phyloP scores from a whole-genome alignment of 441 rosid species.

The Aquilaria agallochum region DNA sequence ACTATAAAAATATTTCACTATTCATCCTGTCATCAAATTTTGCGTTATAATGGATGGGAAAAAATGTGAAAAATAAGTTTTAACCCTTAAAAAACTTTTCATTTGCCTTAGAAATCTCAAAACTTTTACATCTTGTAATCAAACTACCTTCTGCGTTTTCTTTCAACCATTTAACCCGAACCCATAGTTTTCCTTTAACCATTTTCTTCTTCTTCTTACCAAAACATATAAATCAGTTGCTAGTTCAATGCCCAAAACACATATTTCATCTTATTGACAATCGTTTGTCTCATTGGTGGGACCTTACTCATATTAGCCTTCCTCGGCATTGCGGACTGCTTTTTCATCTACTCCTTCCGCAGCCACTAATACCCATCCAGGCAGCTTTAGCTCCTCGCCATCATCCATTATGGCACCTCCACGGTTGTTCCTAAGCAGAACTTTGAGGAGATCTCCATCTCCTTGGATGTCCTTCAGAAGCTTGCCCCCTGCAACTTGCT shows the following conservation, averaged over 20 bases:
- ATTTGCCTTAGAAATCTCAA: no score
- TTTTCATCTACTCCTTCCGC: constrained; percentile 2
- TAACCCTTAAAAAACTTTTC: no score
- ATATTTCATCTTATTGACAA: constrained; percentile 26
- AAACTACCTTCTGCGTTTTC: no score
- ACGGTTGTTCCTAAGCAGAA: constrained; percentile 62
- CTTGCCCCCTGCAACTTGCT: constrained; percentile 74
- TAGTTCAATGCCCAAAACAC: constrained; percentile 24
- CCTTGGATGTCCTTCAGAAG: constrained; percentile 57
- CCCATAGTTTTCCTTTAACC: no score
- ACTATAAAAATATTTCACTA: no score
- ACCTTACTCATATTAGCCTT: constrained; percentile 1
- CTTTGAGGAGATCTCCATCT: constrained; percentile 48
- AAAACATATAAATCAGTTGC: no score
- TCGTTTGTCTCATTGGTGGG: constrained; percentile 22
- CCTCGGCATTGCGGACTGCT: background rate
- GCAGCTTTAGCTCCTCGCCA: constrained; percentile 67
- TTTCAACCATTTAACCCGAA: no score
- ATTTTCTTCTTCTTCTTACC: no score
- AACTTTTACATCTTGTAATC: no score
- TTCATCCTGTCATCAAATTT: no score
- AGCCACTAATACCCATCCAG: constrained; percentile 32
- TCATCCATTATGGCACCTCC: constrained; percentile 88
- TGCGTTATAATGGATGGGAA: no score
- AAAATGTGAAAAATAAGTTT: no score